phyloP scores from a whole-genome alignment of 2,329 filamentous ascomycete species.

The Plectosphaerella cucumerina region DNA sequence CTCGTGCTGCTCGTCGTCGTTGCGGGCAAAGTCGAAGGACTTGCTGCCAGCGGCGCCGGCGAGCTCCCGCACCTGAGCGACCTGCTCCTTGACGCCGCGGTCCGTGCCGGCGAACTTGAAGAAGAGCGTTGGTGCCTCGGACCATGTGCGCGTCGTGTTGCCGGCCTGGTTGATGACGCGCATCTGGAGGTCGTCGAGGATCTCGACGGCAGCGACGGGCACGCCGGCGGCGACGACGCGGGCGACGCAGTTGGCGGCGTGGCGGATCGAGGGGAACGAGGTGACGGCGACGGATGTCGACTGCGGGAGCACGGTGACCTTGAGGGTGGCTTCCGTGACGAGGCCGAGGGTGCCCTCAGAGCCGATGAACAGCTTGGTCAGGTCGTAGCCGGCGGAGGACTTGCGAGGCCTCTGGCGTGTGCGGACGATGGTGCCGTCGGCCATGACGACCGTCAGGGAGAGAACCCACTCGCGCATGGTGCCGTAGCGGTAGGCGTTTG shows the following conservation, averaged over 20 bases:
- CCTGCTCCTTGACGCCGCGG: slow-evolving; percentile 71
- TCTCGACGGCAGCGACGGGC: slow-evolving; percentile 86
- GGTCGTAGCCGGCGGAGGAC: slow-evolving; percentile 86
- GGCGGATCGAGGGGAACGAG: slow-evolving; percentile 53
- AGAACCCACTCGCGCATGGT: slow-evolving; percentile 96
- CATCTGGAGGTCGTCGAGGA: slow-evolving; percentile 91
- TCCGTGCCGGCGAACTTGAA: slow-evolving; percentile 79
- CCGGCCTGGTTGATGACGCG: slow-evolving; percentile 62
- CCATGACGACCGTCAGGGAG: slow-evolving; percentile 79
- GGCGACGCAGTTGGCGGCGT: slow-evolving; percentile 75
- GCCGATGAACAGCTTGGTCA: slow-evolving; percentile 85
- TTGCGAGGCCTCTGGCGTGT: slow-evolving; percentile 85
- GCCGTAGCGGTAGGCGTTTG: slow-evolving; percentile 87
- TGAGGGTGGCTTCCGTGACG: slow-evolving; percentile 86
- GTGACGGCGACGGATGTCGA: slow-evolving; percentile 77
- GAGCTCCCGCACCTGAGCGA: slow-evolving; percentile 60
- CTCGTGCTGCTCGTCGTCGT: slow-evolving; percentile 65
- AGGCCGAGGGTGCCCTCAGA: slow-evolving; percentile 89
- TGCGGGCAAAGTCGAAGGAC: slow-evolving; percentile 74
- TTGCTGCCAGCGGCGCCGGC: slow-evolving; percentile 58
- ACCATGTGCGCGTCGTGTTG: slow-evolving; percentile 63
- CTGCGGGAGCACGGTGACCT: slow-evolving; percentile 76
- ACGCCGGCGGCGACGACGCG: slow-evolving; percentile 76
- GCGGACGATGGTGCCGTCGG: slow-evolving; percentile 86
- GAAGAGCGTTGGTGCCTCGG: slow-evolving; percentile 71